A percentile compares a stretch with the other conserved stretches of the same genome.
These are phyloP conservation scores for Domatiomyces catenatus DNA, from an alignment of 2,329 filamentous ascomycete genomes.

Conservation along the genomic window DNA sequence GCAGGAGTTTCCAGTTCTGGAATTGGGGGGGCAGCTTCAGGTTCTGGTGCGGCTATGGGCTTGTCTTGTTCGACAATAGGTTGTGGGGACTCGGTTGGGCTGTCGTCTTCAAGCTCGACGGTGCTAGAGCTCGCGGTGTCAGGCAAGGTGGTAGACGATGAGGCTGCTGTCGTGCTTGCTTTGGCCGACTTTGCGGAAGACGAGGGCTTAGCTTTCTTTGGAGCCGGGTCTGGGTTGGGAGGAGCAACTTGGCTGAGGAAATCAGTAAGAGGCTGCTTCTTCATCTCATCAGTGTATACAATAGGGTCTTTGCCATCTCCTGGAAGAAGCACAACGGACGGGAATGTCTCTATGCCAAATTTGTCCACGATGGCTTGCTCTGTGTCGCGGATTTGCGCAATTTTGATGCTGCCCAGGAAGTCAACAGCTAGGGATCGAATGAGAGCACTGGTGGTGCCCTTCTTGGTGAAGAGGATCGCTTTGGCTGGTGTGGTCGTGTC, in stretches of 20 bases:
- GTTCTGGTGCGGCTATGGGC: constrained; percentile 37
- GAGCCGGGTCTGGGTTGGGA: constrained; percentile 63
- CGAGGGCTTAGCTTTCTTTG: constrained; percentile 24
- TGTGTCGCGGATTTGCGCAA: constrained; percentile 74
- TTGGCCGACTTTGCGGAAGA: constrained; percentile 18
- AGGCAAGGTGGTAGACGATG: constrained; percentile 34
- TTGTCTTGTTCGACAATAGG: constrained; percentile 32
- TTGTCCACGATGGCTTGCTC: constrained; percentile 55
- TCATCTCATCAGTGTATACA: constrained; percentile 67
- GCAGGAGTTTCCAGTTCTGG: constrained; percentile 47
- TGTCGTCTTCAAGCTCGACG: constrained; percentile 33
- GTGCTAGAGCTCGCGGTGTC: constrained; percentile 33
- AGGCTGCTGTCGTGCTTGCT: constrained; percentile 28
- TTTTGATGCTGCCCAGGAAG: constrained; percentile 61
- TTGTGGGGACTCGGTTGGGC: constrained; percentile 40
- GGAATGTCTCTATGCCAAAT: constrained; percentile 65
- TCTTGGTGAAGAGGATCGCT: constrained; percentile 84
- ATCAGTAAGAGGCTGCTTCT: constrained; percentile 63
- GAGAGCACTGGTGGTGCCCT: constrained; percentile 71
- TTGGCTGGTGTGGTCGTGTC: constrained; percentile 57
- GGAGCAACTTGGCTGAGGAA: constrained; percentile 67
- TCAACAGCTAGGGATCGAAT: constrained; percentile 79
- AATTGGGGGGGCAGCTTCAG: constrained; percentile 47
- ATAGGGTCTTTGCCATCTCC: constrained; percentile 53
- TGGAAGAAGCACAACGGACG: constrained; percentile 64